Evolutionary conservation across 306 rosid genomes (phyloP), one percentile per base, ranked within the genome.

Genomic region (Morella rubra): DNA sequence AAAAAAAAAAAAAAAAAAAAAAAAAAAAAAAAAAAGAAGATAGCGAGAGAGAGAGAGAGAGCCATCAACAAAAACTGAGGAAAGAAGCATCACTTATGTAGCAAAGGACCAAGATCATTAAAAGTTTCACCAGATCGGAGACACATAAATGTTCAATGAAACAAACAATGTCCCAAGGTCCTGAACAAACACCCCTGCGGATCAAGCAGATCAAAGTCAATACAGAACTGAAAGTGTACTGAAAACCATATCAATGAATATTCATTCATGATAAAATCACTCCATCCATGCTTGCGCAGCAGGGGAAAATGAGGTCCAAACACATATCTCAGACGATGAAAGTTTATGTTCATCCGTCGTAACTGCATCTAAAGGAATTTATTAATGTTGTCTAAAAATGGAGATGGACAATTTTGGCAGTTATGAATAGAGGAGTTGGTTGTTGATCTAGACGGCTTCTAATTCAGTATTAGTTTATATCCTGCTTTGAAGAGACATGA

Each of bases 71-170:
- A 7, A n/a, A 64, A 55, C 53, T 3, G 18, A 18, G 50, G 41
- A 41, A 44, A 24, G 49, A 72, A 44, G 54, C 60, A 72, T 81
- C 81, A 81, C 87, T 44, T 69, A 86, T 73, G 84, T 76, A 83
- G 79, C 86, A 81, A 40, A 86, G 79, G 82, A 81, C 78, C 76
- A 84, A 71, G 75, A 86, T 73, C 82, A 86, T 76, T 32, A 81
- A 71, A 46, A 83, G 81, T 73, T 80, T 84, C 60, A 46, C 54
- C 20, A 87, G 59, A 74, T 53, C 74, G 59, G 85, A 73, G 54
- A 83, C 54, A 13, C 87, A 87, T 8, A 85, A 44, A 74, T 85
- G 91, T 79, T 83, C 89, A 18, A 87, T 76, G 56, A 87, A 87
- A 55, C 86, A 85, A 32, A 66, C 16, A 18, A 85, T 24, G 51